These are phyloP conservation scores for Colletotrichum shisoi DNA, from an alignment of 2,329 filamentous ascomycete genomes.

Conservation along the genomic window DNA sequence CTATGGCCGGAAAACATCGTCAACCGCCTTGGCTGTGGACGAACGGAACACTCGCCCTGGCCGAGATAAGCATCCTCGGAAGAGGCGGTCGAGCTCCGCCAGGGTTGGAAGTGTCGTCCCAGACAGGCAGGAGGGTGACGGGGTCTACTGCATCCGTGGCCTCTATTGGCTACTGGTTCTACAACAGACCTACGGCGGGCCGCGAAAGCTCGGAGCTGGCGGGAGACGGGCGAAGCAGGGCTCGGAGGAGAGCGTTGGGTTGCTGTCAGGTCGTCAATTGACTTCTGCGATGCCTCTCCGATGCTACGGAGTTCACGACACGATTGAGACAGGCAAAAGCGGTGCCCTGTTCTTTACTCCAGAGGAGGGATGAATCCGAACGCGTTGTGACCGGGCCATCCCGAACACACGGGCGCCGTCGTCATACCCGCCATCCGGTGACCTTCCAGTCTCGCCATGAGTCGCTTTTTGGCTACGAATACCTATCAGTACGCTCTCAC, in stretches of 20 bases:
- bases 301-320: slow-evolving; percentile 8
- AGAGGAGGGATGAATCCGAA: background rate
- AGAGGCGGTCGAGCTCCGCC: slow-evolving; percentile 31
- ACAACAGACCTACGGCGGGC: slow-evolving; percentile 15
- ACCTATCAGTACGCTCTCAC: background rate
- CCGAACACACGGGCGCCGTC: slow-evolving; percentile 7
- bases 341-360: slow-evolving; percentile 1
- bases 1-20: background rate
- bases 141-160: background rate
- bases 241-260: slow-evolving; percentile 18
- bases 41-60: slow-evolving; percentile 11
- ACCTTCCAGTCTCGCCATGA: slow-evolving; percentile 34
- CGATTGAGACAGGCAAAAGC: slow-evolving; percentile 10
- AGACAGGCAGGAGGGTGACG: slow-evolving; percentile 23
- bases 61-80: slow-evolving; percentile 28
- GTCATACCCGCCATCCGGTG: slow-evolving; percentile 4
- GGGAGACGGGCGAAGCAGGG: slow-evolving; percentile 32
- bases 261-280: slow-evolving; percentile 9
- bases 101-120: slow-evolving; percentile 19
- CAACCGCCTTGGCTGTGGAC: slow-evolving; percentile 7
- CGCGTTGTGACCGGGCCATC: slow-evolving; percentile 18
- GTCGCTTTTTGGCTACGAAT: slow-evolving; percentile 23
- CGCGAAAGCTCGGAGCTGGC: slow-evolving; percentile 33
- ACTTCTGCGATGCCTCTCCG: background rate
- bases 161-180: slow-evolving; percentile 22